A percentile compares a stretch with the other conserved stretches of the same genome.
These are phyloP conservation scores for Corymbia maculata DNA, from an alignment of 345 rosid species.

Conservation along the genomic window DNA sequence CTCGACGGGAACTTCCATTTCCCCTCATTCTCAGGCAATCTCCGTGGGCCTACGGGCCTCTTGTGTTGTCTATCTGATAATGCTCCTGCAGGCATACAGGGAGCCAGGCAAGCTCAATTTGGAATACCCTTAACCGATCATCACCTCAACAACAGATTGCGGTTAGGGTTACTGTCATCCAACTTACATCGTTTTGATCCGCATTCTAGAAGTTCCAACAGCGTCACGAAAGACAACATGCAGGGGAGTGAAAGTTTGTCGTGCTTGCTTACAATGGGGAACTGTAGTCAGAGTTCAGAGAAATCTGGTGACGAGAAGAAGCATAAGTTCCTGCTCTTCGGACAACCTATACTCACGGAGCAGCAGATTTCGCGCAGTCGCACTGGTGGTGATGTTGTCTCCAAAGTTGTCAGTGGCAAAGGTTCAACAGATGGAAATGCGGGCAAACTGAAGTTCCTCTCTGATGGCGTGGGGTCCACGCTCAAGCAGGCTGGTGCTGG, in stretches of 20 bases:
- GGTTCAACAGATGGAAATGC: constrained; percentile 9
- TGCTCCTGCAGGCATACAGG: constrained; percentile 99
- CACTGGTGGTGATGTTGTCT: constrained; percentile 24
- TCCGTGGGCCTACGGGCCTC: constrained; percentile 37
- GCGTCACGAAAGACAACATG: constrained; percentile 11
- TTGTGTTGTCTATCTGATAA: constrained; percentile 46
- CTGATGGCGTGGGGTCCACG: constrained; percentile 16
- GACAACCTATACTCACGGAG: constrained; percentile 73
- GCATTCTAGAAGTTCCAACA: constrained; percentile 31
- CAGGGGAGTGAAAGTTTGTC: constrained; percentile 46
- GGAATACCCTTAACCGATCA: constrained; percentile 65
- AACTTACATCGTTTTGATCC: constrained; percentile 36
- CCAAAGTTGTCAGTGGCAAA: constrained; percentile 20
- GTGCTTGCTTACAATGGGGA: constrained; percentile 72
- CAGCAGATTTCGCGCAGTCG: constrained; percentile 42
- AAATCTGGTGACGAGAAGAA: constrained; percentile 43
- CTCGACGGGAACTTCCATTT: constrained; percentile 38
- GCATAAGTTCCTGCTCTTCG: constrained; percentile 75
- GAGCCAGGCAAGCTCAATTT: constrained; percentile 99
- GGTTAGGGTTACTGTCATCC: constrained; percentile 46
- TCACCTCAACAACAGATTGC: constrained; percentile 51
- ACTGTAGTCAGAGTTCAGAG: constrained; percentile 29
- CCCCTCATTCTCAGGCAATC: constrained; percentile 48
- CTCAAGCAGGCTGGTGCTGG: constrained; percentile 12
- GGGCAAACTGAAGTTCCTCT: constrained; percentile 9